Evolutionary conservation across 2,329 filamentous ascomycete species (phyloP).

Genomic region (Leptodontidium sp.): DNA sequence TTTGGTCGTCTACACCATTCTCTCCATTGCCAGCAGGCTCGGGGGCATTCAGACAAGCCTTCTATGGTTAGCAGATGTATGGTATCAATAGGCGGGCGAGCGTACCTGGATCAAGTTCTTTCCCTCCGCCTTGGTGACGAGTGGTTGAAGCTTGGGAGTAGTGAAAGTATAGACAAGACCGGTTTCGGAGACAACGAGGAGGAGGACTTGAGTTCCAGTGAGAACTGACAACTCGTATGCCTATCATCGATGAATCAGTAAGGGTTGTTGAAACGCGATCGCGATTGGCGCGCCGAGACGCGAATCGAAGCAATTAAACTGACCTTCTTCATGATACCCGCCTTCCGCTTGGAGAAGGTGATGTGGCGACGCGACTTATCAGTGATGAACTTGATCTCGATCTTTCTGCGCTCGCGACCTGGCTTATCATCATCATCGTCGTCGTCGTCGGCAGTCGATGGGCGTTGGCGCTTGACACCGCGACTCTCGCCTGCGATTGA

Average conservation of each 20-base stretch:
- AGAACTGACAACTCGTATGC: constrained; percentile 97
- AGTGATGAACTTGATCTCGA: constrained; percentile 99
- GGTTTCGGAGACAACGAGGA: constrained; percentile 96
- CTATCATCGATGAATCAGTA: constrained; percentile 56
- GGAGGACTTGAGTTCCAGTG: constrained; percentile 95
- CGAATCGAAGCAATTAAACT: constrained; percentile 48
- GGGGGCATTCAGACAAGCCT: constrained; percentile 97
- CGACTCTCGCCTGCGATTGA: constrained; percentile 68
- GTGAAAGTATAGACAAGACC: constrained; percentile 98
- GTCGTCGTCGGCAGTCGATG: constrained; percentile 87
- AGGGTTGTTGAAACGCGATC: constrained; percentile 31
- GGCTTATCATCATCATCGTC: constrained; percentile 98
- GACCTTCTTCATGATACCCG: constrained; percentile 99
- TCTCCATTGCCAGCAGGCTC: constrained; percentile 85
- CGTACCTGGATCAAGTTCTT: constrained; percentile 97
- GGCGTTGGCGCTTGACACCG: constrained; percentile 88
- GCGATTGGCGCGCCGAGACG: constrained; percentile 40
- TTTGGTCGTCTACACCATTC: constrained; percentile 79
- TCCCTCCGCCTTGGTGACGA: constrained; percentile 97
- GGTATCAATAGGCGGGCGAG: constrained; percentile 14
- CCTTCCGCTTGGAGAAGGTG: constrained; percentile 99
- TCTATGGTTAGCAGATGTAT: constrained; percentile 47
- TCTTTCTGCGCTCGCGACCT: constrained; percentile 97
- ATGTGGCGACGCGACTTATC: constrained; percentile 99
- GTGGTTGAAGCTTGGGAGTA: constrained; percentile 95